Conservation (phyloP, 139 green algal genomes). For the Picochlorum sp. region DNA sequence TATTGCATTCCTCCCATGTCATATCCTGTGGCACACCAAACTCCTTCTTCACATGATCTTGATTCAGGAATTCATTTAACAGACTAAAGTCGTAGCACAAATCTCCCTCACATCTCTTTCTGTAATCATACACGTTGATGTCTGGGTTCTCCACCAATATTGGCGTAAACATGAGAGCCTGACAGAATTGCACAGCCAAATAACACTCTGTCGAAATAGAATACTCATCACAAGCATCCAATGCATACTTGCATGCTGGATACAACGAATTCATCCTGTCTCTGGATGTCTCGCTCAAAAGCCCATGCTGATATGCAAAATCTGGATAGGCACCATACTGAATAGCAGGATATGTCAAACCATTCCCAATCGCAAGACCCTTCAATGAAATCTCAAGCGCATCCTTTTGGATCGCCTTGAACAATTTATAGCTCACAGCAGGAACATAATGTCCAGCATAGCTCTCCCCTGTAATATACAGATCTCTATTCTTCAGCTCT, state of each 20-base stretch:
- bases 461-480: conserved; percentile 84
- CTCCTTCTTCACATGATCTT: conserved; percentile 31
- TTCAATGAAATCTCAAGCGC: conserved; percentile 35
- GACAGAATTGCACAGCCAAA: conserved; percentile 61
- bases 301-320: conserved; percentile 53
- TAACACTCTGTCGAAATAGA: conserved; percentile 47
- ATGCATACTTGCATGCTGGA: conserved; percentile 25
- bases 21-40: conserved; percentile 52
- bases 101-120: conserved; percentile 58
- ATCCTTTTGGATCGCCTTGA: conserved; percentile 35
- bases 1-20: conserved; percentile 58
- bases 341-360: conserved; percentile 78
- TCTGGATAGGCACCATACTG: conserved; percentile 83
- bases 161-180: conserved; percentile 33
- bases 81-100: conserved; percentile 78
- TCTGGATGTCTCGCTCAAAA: conserved; percentile 51
- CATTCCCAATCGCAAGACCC: conserved; percentile 84
- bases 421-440: conserved; percentile 53
- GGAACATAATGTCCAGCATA: conserved; percentile 61
- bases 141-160: conserved; percentile 32
- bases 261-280: conserved; percentile 23
- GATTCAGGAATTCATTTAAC: conserved; percentile 55
- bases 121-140: conserved; percentile 85
- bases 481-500: conserved; percentile 49
- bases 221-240: conserved; percentile 40